phyloP scores from a whole-genome alignment of 2,329 filamentous ascomycete genomes.

The Epichloe bromicola region DNA sequence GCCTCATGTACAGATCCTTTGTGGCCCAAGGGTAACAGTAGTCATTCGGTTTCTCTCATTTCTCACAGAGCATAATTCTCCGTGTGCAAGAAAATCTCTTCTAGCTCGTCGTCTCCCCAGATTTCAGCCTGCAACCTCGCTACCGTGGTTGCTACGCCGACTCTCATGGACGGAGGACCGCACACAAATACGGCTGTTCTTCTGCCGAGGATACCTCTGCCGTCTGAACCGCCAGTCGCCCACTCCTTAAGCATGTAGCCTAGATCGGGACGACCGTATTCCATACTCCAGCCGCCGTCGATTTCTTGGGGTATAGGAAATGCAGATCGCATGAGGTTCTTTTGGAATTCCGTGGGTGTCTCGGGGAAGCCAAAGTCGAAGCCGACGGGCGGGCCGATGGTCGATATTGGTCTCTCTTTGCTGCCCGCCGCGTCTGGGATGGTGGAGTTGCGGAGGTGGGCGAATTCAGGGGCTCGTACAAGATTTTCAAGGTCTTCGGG shows the following conservation, averaged over 20 bases:
- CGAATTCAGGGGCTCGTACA: constrained; percentile 39
- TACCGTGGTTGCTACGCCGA: constrained; percentile 77
- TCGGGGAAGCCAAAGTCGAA: constrained; percentile 73
- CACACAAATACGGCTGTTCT: constrained; percentile 87
- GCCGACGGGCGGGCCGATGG: constrained; percentile 46
- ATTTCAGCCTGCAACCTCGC: constrained; percentile 73
- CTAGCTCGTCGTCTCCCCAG: constrained; percentile 62
- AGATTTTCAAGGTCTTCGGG: constrained; percentile 14
- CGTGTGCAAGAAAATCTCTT: constrained; percentile 88
- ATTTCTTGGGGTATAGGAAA: constrained; percentile 59
- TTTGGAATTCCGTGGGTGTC: constrained; percentile 78
- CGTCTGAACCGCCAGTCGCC: constrained; percentile 56
- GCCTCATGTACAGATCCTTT: background rate
- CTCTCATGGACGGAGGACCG: constrained; percentile 74
- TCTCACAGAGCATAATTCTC: constrained; percentile 79
- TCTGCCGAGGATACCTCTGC: constrained; percentile 59
- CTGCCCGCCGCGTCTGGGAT: constrained; percentile 16
- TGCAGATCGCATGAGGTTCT: constrained; percentile 80
- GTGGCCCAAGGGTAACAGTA: background rate
- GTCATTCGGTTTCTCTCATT: background rate
- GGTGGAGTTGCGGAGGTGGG: constrained; percentile 39
- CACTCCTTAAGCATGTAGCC: constrained; percentile 76
- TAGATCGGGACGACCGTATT: constrained; percentile 83
- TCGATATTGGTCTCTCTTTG: constrained; percentile 36
- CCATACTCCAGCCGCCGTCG: constrained; percentile 75